A percentile compares a stretch with the other conserved stretches of the same genome.
Evolutionary conservation across 2,329 filamentous ascomycete species (phyloP).

Genomic region (Monilinia laxa): DNA sequence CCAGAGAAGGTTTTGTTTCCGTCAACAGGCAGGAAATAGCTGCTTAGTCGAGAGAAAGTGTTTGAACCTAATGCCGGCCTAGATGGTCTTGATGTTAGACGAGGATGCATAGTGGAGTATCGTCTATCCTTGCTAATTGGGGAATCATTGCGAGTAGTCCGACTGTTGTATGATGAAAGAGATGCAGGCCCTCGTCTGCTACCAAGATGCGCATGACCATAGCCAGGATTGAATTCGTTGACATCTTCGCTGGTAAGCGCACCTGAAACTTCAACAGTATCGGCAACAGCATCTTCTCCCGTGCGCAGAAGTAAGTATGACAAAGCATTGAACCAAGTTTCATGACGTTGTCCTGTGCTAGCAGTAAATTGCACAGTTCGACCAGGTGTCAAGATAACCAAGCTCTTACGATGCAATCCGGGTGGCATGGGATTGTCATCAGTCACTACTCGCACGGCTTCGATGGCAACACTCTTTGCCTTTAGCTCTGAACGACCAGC

Average conservation of each 20-base stretch:
- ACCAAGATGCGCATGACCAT: conserved; percentile 37
- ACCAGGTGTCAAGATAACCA: conserved; percentile 86
- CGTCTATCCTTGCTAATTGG: conserved; percentile 45
- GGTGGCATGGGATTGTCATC: conserved; percentile 96
- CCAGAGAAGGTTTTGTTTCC: conserved; percentile 50
- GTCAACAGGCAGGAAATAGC: conserved; percentile 51
- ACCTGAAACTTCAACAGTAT: conserved; percentile 58
- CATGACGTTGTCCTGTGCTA: conserved; percentile 87
- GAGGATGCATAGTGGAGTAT: conserved; percentile 27
- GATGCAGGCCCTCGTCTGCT: conserved; percentile 60
- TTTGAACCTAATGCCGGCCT: conserved; percentile 40
- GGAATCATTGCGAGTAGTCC: conserved; percentile 65
- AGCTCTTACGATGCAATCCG: conserved; percentile 88
- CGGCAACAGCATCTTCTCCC: conserved; percentile 56
- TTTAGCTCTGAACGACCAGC: conserved; percentile 74
- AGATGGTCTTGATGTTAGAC: conserved; percentile 32
- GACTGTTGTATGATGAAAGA: conserved; percentile 77
- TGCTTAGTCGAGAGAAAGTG: conserved; percentile 59
- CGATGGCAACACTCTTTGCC: conserved; percentile 89
- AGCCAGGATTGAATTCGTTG: conserved; percentile 76
- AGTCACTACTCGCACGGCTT: conserved; percentile 81
- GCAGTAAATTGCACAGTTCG: conserved; percentile 92
- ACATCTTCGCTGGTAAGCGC: conserved; percentile 61
- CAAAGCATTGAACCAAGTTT: conserved; percentile 97
- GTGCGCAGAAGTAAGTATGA: conserved; percentile 87